Evolutionary conservation across 2,329 filamentous ascomycete species (phyloP).

Genomic region (Ascocoryne sarcoides): DNA sequence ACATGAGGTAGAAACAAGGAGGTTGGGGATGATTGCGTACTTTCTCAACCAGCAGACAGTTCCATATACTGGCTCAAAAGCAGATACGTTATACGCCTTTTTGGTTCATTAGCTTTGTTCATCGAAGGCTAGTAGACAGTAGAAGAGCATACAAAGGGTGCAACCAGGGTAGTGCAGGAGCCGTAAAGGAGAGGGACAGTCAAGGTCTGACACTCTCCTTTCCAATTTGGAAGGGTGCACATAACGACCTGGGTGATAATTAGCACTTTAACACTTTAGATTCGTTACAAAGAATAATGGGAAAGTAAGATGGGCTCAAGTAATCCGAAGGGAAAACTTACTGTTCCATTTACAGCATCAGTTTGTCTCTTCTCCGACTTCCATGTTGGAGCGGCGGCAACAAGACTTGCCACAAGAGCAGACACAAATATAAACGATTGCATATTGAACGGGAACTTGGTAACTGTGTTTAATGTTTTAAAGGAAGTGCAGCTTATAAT

Average conservation of each 20-base stretch:
- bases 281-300: too few species aligned
- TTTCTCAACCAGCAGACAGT: constrained; percentile 6
- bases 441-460: too few species aligned
- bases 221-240: constrained; percentile 7
- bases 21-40: neutral
- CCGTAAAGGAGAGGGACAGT: constrained; percentile 4
- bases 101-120: neutral
- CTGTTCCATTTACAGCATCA: neutral
- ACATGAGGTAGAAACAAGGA: neutral
- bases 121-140: neutral
- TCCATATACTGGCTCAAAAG: constrained; percentile 7
- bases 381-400: neutral
- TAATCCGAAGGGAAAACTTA: neutral
- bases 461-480: too few species aligned
- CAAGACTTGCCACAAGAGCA: neutral
- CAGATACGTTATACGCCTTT: constrained; percentile 5
- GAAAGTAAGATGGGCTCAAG: too few species aligned
- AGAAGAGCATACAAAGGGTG: constrained; percentile 1
- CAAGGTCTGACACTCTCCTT: constrained; percentile 5
- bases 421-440: neutral
- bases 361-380: neutral
- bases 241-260: constrained; percentile 6
- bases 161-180: constrained; percentile 1
- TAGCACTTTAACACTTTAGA: too few species aligned
- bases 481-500: too few species aligned